phyloP scores from a whole-genome alignment of 345 rosid species.

The Lagerstroemia speciosa region DNA sequence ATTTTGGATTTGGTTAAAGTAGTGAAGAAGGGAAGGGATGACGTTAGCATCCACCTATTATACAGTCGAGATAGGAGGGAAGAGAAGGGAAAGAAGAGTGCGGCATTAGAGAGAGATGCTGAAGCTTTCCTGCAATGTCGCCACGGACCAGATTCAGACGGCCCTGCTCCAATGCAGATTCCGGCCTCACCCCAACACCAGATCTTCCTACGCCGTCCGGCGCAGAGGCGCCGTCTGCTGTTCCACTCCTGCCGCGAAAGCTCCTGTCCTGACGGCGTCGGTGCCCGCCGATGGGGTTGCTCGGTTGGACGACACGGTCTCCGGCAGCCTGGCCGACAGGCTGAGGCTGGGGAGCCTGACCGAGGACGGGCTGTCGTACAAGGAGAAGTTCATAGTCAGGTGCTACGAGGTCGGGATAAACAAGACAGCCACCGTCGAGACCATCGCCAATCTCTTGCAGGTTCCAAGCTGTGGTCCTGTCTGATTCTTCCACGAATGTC shows the following conservation, averaged over 20 bases:
- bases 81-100: neutral
- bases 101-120: conserved; percentile 23
- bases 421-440: conserved; percentile 90
- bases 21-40: too few relatives aligned
- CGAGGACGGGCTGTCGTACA: conserved; percentile 69
- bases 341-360: conserved; percentile 59
- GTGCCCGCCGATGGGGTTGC: conserved; percentile 15
- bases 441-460: conserved; percentile 93
- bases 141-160: conserved; percentile 27
- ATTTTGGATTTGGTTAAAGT: too few relatives aligned
- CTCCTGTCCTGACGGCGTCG: conserved; percentile 23
- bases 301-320: conserved; percentile 18
- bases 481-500: neutral
- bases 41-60: too few relatives aligned
- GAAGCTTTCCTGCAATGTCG: conserved; percentile 42
- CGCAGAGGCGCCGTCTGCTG: conserved; percentile 14
- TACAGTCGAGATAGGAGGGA: neutral
- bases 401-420: conserved; percentile 91
- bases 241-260: conserved; percentile 10
- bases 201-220: conserved; percentile 1
- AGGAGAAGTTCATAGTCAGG: conserved; percentile 82
- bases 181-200: conserved; percentile 12
- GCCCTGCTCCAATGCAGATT: conserved; percentile 39
- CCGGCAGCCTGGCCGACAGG: conserved; percentile 38
- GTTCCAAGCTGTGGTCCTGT: conserved; percentile 9